Conservation (phyloP, 768 basidiomycete genomes). For the Auricularia sp. region DNA sequence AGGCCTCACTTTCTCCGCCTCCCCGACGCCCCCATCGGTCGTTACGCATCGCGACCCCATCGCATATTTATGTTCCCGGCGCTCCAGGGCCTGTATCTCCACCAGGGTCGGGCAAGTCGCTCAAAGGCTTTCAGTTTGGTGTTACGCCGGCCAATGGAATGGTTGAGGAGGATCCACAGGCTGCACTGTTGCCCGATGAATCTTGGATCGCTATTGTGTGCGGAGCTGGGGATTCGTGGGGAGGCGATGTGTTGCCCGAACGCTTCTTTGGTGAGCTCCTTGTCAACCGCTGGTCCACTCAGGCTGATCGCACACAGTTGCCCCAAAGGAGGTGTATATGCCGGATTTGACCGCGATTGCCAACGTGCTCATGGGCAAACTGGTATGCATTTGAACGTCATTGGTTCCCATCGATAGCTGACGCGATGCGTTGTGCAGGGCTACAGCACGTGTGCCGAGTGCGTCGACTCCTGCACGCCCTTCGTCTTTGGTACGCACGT, state of each 20-base stretch:
- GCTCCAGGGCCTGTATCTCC: background rate
- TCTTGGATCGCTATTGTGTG: constrained; percentile 77
- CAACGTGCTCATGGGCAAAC: constrained; percentile 69
- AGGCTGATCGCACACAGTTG: constrained; percentile 27
- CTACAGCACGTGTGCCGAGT: constrained; percentile 75
- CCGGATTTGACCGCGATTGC: constrained; percentile 67
- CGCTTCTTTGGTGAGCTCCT: constrained; percentile 38
- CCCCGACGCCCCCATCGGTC: background rate
- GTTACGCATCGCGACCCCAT: background rate
- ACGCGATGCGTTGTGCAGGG: constrained; percentile 34
- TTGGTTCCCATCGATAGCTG: background rate
- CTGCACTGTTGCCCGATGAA: constrained; percentile 48
- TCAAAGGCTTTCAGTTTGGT: background rate
- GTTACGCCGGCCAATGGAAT: background rate
- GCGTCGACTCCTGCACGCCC: constrained; percentile 64
- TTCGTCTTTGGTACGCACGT: constrained; percentile 57
- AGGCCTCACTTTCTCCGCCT: constrained; percentile 5
- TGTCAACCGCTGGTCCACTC: background rate
- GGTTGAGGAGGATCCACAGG: constrained; percentile 23
- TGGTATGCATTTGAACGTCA: constrained; percentile 34
- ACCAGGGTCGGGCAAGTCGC: background rate
- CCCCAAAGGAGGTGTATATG: constrained; percentile 72
- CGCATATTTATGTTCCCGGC: background rate
- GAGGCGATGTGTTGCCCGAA: constrained; percentile 41
- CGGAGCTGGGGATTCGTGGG: constrained; percentile 32